These are phyloP conservation scores for Nicotiana tomentosiformis DNA, from an alignment of 257 asterid species.

Conservation along the genomic window DNA sequence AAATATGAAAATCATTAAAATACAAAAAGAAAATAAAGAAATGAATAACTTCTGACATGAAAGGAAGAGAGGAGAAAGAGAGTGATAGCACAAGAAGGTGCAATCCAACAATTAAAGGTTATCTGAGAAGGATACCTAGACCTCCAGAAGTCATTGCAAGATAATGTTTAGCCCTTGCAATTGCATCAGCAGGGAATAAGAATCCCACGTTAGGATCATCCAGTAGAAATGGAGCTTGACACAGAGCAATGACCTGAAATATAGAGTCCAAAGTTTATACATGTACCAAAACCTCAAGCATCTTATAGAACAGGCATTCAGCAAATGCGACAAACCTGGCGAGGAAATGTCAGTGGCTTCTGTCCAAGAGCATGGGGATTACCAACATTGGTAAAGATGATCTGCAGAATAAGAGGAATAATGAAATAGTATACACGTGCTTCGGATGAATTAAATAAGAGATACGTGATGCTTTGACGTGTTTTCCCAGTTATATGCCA, in stretches of 20 bases:
- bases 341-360: conserved; percentile 91
- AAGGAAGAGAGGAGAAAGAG: background rate
- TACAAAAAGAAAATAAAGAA: background rate
- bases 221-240: conserved; percentile 97
- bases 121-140: conserved; percentile 48
- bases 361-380: conserved; percentile 97
- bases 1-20: background rate
- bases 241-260: conserved; percentile 86
- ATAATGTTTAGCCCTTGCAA: conserved; percentile 88
- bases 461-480: background rate
- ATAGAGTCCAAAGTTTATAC: background rate
- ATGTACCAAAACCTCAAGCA: background rate
- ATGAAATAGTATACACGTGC: background rate
- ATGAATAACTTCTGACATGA: background rate
- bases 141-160: conserved; percentile 83
- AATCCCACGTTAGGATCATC: conserved; percentile 97
- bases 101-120: background rate
- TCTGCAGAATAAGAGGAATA: conserved; percentile 35
- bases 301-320: background rate
- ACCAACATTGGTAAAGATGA: conserved; percentile 89
- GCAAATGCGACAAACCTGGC: conserved; percentile 54
- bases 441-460: background rate
- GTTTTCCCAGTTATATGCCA: background rate
- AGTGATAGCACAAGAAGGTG: background rate
- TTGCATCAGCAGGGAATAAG: conserved; percentile 93